A percentile compares a stretch with the other conserved stretches of the same genome.
Evolutionary conservation across 345 rosid species (phyloP).

Genomic region (Crucihimalaya himalaica): DNA sequence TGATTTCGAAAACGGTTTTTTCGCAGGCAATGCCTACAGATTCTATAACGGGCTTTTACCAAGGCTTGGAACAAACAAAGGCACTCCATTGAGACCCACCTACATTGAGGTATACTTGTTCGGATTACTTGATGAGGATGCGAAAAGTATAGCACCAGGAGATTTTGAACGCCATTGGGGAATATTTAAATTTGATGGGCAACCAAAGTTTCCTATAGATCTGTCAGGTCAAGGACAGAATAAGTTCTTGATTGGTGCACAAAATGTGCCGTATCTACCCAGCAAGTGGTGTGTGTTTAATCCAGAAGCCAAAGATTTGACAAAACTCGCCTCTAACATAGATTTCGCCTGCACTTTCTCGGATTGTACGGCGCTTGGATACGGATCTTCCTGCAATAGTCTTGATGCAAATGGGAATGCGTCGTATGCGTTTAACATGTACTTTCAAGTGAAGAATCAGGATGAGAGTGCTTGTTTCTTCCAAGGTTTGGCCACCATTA

Average conservation of each 20-base stretch:
- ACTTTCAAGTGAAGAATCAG: slow-evolving; percentile 63
- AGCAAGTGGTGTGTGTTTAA: slow-evolving; percentile 68
- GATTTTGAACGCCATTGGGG: slow-evolving; percentile 92
- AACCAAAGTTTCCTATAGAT: slow-evolving; percentile 72
- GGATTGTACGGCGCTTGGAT: slow-evolving; percentile 61
- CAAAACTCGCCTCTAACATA: slow-evolving; percentile 62
- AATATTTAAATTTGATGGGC: slow-evolving; percentile 67
- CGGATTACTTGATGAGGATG: slow-evolving; percentile 48
- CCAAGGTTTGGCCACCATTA: slow-evolving; percentile 54
- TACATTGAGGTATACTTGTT: slow-evolving; percentile 70
- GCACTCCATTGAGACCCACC: slow-evolving; percentile 73
- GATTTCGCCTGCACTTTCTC: slow-evolving; percentile 61
- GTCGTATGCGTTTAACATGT: slow-evolving; percentile 69
- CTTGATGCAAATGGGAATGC: slow-evolving; percentile 63
- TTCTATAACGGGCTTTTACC: slow-evolving; percentile 77
- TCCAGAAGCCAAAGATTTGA: slow-evolving; percentile 59
- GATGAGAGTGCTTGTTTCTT: slow-evolving; percentile 56
- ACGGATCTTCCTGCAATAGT: slow-evolving; percentile 61
- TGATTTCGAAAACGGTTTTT: not conserved
- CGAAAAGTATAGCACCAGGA: slow-evolving; percentile 49
- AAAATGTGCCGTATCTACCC: slow-evolving; percentile 58
- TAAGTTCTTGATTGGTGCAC: slow-evolving; percentile 56
- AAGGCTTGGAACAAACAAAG: slow-evolving; percentile 58
- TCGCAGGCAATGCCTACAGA: slow-evolving; percentile 51
- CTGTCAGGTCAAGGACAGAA: slow-evolving; percentile 67